These are phyloP conservation scores for Rhizopogon vulgaris DNA, from an alignment of 768 basidiomycete species.

Conservation along the genomic window DNA sequence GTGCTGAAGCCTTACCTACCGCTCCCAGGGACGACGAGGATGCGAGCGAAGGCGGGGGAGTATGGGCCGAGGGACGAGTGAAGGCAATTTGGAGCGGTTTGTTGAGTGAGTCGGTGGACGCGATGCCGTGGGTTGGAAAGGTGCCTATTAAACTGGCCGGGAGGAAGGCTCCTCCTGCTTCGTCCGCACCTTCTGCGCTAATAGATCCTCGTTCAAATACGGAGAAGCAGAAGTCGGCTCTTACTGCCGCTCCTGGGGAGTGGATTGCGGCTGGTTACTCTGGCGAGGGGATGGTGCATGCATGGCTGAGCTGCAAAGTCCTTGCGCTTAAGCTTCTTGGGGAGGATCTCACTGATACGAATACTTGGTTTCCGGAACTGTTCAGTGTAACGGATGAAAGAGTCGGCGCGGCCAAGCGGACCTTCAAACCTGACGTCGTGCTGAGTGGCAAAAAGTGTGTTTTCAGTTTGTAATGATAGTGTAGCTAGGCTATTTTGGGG, in stretches of 20 bases:
- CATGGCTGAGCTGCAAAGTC: conserved; percentile 57
- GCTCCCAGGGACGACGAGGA: conserved; percentile 8
- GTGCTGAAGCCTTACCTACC: conserved; percentile 28
- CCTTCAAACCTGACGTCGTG: neutral
- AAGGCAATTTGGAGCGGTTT: conserved; percentile 62
- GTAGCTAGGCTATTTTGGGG: too few relatives aligned
- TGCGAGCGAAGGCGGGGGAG: conserved; percentile 7
- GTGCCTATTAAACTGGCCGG: conserved; percentile 45
- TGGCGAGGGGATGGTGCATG: conserved; percentile 72
- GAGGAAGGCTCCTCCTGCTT: conserved; percentile 21
- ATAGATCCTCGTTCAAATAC: neutral
- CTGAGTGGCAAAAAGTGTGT: neutral
- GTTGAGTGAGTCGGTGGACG: conserved; percentile 54
- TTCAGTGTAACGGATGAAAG: neutral
- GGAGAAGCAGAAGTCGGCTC: neutral
- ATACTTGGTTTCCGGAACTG: neutral
- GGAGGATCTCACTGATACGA: conserved; percentile 16
- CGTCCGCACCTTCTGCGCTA: neutral
- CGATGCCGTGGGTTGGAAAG: conserved; percentile 65
- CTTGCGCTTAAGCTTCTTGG: conserved; percentile 56
- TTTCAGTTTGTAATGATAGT: neutral
- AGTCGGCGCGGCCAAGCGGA: neutral
- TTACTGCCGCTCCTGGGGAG: conserved; percentile 42
- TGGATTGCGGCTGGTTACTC: conserved; percentile 69
- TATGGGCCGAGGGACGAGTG: conserved; percentile 40